Conservation (phyloP, 1,284 basidiomycete species). For the Ustilago curta region DNA sequence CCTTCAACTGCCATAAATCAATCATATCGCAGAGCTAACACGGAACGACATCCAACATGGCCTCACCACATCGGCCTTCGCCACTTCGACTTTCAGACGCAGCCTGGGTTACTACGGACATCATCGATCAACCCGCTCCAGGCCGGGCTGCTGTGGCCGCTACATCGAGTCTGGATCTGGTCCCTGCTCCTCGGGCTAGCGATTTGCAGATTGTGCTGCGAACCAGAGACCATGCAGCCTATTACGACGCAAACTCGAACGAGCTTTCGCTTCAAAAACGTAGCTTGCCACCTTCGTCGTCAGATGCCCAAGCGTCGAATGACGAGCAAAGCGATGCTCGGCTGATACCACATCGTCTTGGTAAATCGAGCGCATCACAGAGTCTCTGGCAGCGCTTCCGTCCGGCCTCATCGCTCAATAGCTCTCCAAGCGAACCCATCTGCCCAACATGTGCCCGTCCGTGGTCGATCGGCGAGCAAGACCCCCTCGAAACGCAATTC, state of each 20-base stretch:
- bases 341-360: slow-evolving; percentile 21
- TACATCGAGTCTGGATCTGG: slow-evolving; percentile 42
- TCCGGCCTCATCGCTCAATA: neutral
- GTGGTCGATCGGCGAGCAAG: slow-evolving; percentile 12
- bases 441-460: slow-evolving; percentile 52
- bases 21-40: no score
- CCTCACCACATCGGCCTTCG: slow-evolving; percentile 21
- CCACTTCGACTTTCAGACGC: slow-evolving; percentile 27
- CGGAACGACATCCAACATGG: slow-evolving; percentile 1
- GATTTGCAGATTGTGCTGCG: slow-evolving; percentile 60
- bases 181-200: slow-evolving; percentile 35
- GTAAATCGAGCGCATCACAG: slow-evolving; percentile 1
- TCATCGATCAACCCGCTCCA: slow-evolving; percentile 9
- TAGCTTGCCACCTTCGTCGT: neutral
- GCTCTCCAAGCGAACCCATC: slow-evolving; percentile 1
- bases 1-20: no score
- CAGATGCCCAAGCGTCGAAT: neutral
- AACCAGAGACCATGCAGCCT: slow-evolving; percentile 54
- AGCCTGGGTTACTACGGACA: slow-evolving; percentile 19
- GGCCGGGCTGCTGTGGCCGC: neutral
- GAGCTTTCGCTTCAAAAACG: slow-evolving; percentile 48
- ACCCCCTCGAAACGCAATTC: slow-evolving; percentile 1
- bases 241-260: slow-evolving; percentile 51
- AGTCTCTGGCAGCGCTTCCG: slow-evolving; percentile 21
- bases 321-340: slow-evolving; percentile 12